Conservation (phyloP, 2,329 filamentous ascomycete genomes). For the Chalaropsis thielavioides region DNA sequence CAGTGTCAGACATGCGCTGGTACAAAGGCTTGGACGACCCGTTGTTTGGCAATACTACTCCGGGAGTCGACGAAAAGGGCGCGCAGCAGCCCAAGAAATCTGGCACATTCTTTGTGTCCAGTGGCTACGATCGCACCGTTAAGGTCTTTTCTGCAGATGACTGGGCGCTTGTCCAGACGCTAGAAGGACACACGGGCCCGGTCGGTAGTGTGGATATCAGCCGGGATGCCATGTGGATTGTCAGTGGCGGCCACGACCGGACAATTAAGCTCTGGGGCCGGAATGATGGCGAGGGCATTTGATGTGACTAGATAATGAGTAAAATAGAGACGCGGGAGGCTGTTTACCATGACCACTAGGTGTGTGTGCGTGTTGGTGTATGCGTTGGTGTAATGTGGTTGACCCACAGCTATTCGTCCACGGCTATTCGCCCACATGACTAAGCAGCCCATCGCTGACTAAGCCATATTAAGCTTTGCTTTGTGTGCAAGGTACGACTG, state of each 20-base stretch:
- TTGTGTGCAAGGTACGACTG: neutral
- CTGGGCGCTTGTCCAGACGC: constrained; percentile 75
- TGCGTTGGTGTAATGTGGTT: neutral
- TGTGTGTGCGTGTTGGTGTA: neutral
- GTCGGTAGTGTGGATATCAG: constrained; percentile 85
- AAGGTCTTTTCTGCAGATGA: constrained; percentile 95
- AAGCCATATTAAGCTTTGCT: neutral
- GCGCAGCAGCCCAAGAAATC: constrained; percentile 61
- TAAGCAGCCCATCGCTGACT: neutral
- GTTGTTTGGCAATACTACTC: constrained; percentile 39
- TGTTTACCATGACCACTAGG: no score
- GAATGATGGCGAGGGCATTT: constrained; percentile 52
- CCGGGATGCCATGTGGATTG: constrained; percentile 76
- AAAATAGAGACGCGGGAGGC: neutral
- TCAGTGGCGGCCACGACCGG: constrained; percentile 83
- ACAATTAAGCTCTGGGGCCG: constrained; percentile 94
- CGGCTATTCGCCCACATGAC: neutral
- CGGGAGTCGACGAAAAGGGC: constrained; percentile 51
- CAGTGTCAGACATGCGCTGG: constrained; percentile 87
- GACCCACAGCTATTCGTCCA: neutral
- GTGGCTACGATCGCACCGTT: constrained; percentile 87
- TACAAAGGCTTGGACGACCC: constrained; percentile 76
- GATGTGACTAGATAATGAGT: constrained; percentile 14
- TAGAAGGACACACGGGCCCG: constrained; percentile 83
- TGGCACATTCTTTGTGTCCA: constrained; percentile 79